Base-by-base conservation (phyloP, 805 yeast genomes). In the Myxozyma udenii region DNA sequence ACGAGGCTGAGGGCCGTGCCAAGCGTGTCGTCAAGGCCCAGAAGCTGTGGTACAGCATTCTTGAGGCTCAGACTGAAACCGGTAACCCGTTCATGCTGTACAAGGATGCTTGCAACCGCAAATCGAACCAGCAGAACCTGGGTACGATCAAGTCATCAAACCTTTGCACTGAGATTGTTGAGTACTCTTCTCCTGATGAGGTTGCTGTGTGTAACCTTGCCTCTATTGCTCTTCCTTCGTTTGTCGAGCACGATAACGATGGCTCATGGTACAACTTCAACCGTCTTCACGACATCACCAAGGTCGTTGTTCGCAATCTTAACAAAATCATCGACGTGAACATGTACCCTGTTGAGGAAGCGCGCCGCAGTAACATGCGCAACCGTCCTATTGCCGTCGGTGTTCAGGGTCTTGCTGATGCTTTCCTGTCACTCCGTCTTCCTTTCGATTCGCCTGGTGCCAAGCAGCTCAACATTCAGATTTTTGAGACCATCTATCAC, bases 341-440 rank as follows among this genome's bases (percentile, higher is more conserved):
- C 65, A 76, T 73, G 66, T 91, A 91, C 67, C 98, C 98, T 3
- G 83, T 87, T 22, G 79, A 76, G 47, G 85, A 80, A 59, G 91
- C 98, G 3, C 77, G 76, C 63, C 65, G 57, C 41, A 87, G 96
- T 16, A 91, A 93, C 69, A 71, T 79, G 75, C 81, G 81, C 64
- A 85, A 91, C 69, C 78, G 98, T 62, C 98, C 98, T 19, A 80
- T 91, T 63, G 97, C 97, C n/a, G 71, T 91, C 21, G 98, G 98
- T 61, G 96, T 91, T n/a, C 96, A 91, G 70, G 98, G 98, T 52
- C 75, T 91, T 48, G 96, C 98, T 25, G 98, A 91, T 69, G 76
- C 84, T 1, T 91, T 88, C 69, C 79, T 87, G 77, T 75, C 78
- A 59, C 74, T 91, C 56, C 80, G 95, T 63, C 64, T 87, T 52